Evolutionary conservation across 2,329 filamentous ascomycete genomes (phyloP).

Genomic region (Xylariomycetidae sp.): DNA sequence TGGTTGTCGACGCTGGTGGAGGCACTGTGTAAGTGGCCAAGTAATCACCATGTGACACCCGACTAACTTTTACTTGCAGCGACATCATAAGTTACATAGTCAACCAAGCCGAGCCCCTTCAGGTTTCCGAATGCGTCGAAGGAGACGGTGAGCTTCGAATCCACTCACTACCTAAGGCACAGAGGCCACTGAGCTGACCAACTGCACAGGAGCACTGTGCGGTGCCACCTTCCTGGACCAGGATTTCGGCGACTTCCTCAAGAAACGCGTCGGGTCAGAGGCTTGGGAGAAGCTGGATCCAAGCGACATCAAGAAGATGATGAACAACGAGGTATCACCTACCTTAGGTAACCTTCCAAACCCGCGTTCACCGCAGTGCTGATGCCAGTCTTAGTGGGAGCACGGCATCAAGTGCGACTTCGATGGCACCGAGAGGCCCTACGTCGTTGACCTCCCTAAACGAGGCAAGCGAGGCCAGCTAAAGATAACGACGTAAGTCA

Average conservation of each 20-base stretch:
- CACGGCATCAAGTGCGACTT: slow-evolving; percentile 9
- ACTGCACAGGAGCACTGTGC: slow-evolving; percentile 5
- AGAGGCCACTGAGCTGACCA: too few species aligned
- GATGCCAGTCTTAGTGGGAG: slow-evolving; percentile 5
- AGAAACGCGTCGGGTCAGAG: not conserved
- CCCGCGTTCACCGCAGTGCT: not conserved
- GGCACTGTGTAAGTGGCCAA: too few species aligned
- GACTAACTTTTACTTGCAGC: slow-evolving; percentile 1
- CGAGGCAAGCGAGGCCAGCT: not conserved
- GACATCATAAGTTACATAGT: slow-evolving; percentile 16
- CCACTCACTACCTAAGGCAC: not conserved
- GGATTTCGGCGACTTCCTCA: slow-evolving; percentile 6
- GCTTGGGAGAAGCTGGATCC: slow-evolving; percentile 4
- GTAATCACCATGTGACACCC: slow-evolving; percentile 6
- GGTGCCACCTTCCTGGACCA: slow-evolving; percentile 9
- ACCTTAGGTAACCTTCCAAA: not conserved
- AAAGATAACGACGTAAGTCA: slow-evolving; percentile 5
- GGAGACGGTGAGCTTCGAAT: slow-evolving; percentile 5
- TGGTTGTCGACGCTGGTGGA: slow-evolving; percentile 21
- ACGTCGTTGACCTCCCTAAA: slow-evolving; percentile 5
- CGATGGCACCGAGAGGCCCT: slow-evolving; percentile 1
- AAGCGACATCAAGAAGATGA: slow-evolving; percentile 7
- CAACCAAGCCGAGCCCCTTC: slow-evolving; percentile 3
- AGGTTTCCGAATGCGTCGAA: slow-evolving; percentile 8
- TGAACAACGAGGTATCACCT: slow-evolving; percentile 10